These are phyloP conservation scores for Cyberlindnera maritima DNA, from an alignment of 805 yeast genomes.

Conservation along the genomic window DNA sequence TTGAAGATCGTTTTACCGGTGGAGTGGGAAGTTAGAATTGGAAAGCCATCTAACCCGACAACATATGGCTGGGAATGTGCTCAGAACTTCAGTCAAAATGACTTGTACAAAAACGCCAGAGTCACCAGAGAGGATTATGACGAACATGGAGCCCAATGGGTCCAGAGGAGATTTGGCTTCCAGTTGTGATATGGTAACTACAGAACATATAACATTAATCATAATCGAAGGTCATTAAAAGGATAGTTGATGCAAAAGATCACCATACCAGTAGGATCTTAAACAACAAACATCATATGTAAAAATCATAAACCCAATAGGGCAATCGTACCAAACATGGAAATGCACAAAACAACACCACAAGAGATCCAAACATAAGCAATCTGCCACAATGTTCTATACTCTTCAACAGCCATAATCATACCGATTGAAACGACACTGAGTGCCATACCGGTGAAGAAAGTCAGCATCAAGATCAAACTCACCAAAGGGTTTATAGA, in stretches of 20 bases:
- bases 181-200: slow-evolving; percentile 21
- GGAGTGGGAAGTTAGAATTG: slow-evolving; percentile 62
- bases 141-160: slow-evolving; percentile 70
- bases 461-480: slow-evolving; percentile 37
- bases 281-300: neutral
- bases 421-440: slow-evolving; percentile 44
- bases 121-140: slow-evolving; percentile 77
- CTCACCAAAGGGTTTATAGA: slow-evolving; percentile 26
- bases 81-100: slow-evolving; percentile 30
- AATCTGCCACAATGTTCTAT: slow-evolving; percentile 36
- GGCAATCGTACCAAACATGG: slow-evolving; percentile 43
- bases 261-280: too few relatives aligned
- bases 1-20: slow-evolving; percentile 66
- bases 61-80: slow-evolving; percentile 63
- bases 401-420: slow-evolving; percentile 37
- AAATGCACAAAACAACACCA: slow-evolving; percentile 37
- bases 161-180: slow-evolving; percentile 41
- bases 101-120: slow-evolving; percentile 44
- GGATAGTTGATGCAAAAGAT: neutral
- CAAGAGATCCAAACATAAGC: slow-evolving; percentile 41
- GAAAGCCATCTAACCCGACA: slow-evolving; percentile 35
- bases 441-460: slow-evolving; percentile 40
- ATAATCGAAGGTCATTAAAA: neutral
- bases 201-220: neutral
- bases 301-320: slow-evolving; percentile 25